Conservation (phyloP, 306 rosid genomes). For the Alnus glutinosa region DNA sequence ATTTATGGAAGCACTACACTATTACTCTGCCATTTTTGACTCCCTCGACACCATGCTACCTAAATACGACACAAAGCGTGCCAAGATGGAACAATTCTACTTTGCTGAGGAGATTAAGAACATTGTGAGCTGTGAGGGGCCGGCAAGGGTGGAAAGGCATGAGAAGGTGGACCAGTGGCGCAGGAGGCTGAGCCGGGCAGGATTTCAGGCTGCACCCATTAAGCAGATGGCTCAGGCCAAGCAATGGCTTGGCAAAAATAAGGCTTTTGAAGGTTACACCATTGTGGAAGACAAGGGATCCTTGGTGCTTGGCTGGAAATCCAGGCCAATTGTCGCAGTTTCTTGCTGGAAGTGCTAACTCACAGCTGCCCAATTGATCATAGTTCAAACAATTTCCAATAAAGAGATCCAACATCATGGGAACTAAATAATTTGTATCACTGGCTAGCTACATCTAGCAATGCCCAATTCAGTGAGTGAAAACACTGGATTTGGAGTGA, state of each 20-base stretch:
- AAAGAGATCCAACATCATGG: conserved; percentile 28
- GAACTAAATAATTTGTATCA: conserved; percentile 17
- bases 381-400: conserved; percentile 20
- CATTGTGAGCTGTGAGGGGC: conserved; percentile 91
- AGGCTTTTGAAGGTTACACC: conserved; percentile 63
- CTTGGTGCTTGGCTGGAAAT: conserved; percentile 87
- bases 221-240: conserved; percentile 67
- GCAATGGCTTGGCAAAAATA: conserved; percentile 67
- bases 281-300: conserved; percentile 87
- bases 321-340: conserved; percentile 83
- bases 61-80: conserved; percentile 74
- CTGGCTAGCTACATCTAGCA: conserved; percentile 2
- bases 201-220: conserved; percentile 67
- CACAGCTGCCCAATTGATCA: not conserved
- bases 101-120: conserved; percentile 93
- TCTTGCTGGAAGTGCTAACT: conserved; percentile 88
- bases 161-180: conserved; percentile 90
- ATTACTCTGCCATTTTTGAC: conserved; percentile 89
- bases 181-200: conserved; percentile 85
- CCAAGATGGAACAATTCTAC: conserved; percentile 85
- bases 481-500: conserved; percentile 19
- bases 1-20: conserved; percentile 86
- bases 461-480: conserved; percentile 27
- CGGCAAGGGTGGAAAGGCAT: conserved; percentile 86
- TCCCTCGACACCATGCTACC: conserved; percentile 79